phyloP scores from a whole-genome alignment of 345 rosid species.

The Anastatica hierochuntica region DNA sequence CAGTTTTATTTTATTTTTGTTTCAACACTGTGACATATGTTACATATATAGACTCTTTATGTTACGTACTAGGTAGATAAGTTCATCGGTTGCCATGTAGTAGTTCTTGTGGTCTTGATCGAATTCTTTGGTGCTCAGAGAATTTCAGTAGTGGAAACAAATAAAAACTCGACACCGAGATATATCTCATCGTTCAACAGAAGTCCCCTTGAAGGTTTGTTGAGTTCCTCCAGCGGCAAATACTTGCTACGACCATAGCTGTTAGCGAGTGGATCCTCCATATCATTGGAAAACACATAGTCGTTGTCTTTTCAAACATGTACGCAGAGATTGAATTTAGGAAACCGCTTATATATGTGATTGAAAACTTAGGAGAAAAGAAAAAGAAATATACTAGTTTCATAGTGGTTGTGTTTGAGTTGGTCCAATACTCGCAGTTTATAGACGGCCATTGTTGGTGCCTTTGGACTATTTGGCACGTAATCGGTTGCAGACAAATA shows the following conservation, averaged over 20 bases:
- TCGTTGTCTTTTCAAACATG: not conserved
- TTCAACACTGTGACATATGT: too few species aligned
- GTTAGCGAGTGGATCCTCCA: not conserved
- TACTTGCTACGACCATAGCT: not conserved
- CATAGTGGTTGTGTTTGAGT: constrained; percentile 1
- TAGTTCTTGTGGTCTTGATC: too few species aligned
- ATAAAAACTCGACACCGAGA: constrained; percentile 3
- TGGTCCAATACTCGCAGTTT: constrained; percentile 11
- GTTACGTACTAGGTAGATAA: too few species aligned
- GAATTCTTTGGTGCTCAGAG: too few species aligned
- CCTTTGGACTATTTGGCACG: not conserved
- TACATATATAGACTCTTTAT: too few species aligned
- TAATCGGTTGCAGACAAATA: not conserved
- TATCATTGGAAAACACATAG: rapidly evolving
- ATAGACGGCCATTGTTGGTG: not conserved
- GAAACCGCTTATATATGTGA: not conserved
- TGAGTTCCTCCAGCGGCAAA: not conserved
- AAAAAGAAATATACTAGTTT: not conserved
- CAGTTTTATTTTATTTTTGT: too few species aligned
- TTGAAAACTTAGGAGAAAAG: not conserved
- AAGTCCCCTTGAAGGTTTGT: not conserved
- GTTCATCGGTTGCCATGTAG: too few species aligned
- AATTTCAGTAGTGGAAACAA: not conserved
- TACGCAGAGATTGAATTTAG: not conserved
- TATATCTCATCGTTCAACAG: constrained; percentile 7